Conservation (phyloP, 208 protist species). For the Naegleria fowleri region DNA sequence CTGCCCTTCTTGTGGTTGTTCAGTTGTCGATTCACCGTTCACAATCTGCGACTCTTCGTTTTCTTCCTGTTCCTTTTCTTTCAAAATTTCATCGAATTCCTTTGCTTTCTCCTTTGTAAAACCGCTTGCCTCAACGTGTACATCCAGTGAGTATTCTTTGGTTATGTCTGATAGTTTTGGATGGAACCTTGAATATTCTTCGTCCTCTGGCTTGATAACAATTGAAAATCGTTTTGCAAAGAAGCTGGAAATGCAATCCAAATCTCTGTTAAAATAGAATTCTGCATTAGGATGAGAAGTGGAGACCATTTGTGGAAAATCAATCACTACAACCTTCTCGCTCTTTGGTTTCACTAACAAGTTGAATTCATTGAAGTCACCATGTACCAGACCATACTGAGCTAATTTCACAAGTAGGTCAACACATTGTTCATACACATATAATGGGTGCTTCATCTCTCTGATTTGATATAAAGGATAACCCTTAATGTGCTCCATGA, state of each 20-base stretch:
- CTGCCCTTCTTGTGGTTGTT: background rate
- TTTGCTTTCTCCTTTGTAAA: conserved; percentile 27
- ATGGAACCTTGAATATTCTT: conserved; percentile 56
- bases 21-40: conserved; percentile 6
- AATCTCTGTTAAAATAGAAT: conserved; percentile 92
- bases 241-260: conserved; percentile 88
- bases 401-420: conserved; percentile 85
- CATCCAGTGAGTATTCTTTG: background rate
- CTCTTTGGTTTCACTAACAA: conserved; percentile 85
- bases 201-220: conserved; percentile 43
- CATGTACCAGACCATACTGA: conserved; percentile 91
- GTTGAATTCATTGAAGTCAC: conserved; percentile 99
- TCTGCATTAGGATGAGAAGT: conserved; percentile 87
- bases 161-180: conserved; percentile 10
- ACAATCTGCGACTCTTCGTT: conserved; percentile 10
- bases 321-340: conserved; percentile 87
- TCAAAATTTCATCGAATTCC: background rate
- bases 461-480: conserved; percentile 83
- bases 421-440: conserved; percentile 78
- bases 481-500: conserved; percentile 91
- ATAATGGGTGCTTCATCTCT: conserved; percentile 68
- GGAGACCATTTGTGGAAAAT: conserved; percentile 99
- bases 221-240: conserved; percentile 85
- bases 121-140: conserved; percentile 19
- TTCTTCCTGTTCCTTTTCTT: conserved; percentile 27